phyloP scores from a whole-genome alignment of 1,284 basidiomycete species.

The Papiliotrema nemorosa region DNA sequence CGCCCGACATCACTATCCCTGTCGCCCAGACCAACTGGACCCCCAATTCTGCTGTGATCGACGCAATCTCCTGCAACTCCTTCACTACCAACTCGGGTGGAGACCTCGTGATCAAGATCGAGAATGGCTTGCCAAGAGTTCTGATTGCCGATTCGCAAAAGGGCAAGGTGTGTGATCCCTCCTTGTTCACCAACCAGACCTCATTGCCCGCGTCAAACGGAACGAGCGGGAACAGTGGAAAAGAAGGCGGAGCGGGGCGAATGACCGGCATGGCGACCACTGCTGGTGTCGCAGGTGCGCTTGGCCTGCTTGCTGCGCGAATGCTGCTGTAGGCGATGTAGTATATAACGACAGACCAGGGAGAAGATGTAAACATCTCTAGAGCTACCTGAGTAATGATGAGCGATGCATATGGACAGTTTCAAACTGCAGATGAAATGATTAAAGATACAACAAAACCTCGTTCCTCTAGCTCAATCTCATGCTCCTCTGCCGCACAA shows the following conservation, averaged over 20 bases:
- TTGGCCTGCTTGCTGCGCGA: no score
- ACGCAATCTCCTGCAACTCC: constrained; percentile 32
- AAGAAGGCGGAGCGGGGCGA: not conserved
- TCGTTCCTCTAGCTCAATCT: no score
- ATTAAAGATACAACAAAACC: no score
- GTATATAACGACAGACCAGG: no score
- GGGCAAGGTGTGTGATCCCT: constrained; percentile 58
- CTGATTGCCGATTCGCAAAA: constrained; percentile 55
- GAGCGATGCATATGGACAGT: not conserved
- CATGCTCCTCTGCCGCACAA: no score
- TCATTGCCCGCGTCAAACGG: not conserved
- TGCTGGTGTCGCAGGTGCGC: no score
- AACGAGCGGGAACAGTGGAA: not conserved
- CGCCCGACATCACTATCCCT: constrained; percentile 22
- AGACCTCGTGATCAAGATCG: constrained; percentile 27
- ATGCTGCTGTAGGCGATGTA: not conserved
- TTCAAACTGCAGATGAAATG: no score
- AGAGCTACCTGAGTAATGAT: no score
- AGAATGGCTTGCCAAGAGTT: constrained; percentile 31
- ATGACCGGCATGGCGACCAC: no score
- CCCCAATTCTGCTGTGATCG: constrained; percentile 23
- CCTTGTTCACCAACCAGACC: constrained; percentile 50
- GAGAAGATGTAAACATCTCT: no score
- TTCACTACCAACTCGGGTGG: constrained; percentile 31
- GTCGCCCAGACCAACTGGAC: constrained; percentile 23